Evolutionary conservation across 345 rosid species (phyloP).

Genomic region (Pistacia atlantica): DNA sequence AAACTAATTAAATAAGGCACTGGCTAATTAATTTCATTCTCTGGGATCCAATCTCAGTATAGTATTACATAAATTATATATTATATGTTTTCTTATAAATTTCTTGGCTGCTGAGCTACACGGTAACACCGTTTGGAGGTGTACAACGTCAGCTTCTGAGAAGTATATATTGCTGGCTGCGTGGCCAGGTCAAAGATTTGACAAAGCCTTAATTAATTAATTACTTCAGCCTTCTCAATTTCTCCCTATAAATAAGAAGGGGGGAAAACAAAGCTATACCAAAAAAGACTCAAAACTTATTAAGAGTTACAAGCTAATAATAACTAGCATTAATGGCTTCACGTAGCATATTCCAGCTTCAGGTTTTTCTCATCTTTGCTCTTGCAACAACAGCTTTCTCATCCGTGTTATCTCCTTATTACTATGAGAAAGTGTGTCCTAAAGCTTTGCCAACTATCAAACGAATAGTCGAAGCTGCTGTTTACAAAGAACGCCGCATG

Average conservation of each 20-base stretch:
- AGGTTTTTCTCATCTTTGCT: constrained; percentile 18
- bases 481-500: no score
- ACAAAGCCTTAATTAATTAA: not conserved
- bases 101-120: no score
- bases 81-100: no score
- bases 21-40: no score
- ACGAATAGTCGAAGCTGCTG: no score
- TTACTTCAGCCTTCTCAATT: not conserved
- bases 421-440: constrained; percentile 45
- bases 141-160: not conserved
- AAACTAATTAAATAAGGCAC: no score
- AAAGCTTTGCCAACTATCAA: no score
- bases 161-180: not conserved
- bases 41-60: no score
- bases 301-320: no score
- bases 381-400: constrained; percentile 22
- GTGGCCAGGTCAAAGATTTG: not conserved
- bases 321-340: constrained; percentile 23
- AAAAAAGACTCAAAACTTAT: no score
- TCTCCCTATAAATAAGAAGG: not conserved
- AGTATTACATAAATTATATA: no score
- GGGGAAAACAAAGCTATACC: not conserved
- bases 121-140: no score
- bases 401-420: constrained; percentile 38
- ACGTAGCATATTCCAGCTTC: constrained; percentile 1